Evolutionary conservation across 1,139 yeast species (phyloP).

Genomic region (Yarrowia galli): DNA sequence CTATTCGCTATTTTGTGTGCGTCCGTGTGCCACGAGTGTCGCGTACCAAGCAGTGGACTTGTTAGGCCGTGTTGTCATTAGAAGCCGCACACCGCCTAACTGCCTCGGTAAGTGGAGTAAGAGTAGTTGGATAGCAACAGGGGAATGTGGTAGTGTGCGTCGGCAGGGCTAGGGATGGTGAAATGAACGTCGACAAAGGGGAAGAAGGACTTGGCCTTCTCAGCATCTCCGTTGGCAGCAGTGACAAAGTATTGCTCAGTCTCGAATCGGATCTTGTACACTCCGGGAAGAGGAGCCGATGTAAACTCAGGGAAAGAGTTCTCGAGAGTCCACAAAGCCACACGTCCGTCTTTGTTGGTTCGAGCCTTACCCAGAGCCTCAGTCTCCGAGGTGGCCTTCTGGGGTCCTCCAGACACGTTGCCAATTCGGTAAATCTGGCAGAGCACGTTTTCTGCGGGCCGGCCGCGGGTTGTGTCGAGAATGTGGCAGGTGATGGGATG

Average conservation of each 20-base stretch:
- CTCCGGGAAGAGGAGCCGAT: constrained; percentile 59
- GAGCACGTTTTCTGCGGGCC: constrained; percentile 73
- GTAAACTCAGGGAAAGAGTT: constrained; percentile 50
- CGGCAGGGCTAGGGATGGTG: constrained; percentile 68
- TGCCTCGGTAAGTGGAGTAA: constrained; percentile 88
- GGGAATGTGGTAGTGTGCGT: constrained; percentile 86
- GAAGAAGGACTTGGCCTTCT: constrained; percentile 59
- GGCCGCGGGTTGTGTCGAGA: constrained; percentile 81
- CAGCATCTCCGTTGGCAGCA: constrained; percentile 44
- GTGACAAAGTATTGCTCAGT: constrained; percentile 68
- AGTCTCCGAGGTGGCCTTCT: constrained; percentile 43
- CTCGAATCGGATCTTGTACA: constrained; percentile 76
- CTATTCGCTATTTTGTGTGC: neutral
- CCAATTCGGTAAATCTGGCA: constrained; percentile 47
- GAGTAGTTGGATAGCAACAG: constrained; percentile 80
- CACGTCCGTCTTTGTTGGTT: constrained; percentile 82
- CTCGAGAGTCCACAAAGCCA: constrained; percentile 65
- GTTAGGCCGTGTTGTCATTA: no score
- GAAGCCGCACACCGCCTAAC: constrained; percentile 50
- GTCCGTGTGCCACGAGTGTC: no score
- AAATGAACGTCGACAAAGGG: constrained; percentile 84
- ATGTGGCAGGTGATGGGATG: constrained; percentile 85
- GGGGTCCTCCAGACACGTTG: constrained; percentile 49
- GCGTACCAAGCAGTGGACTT: no score
- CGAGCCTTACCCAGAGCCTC: constrained; percentile 62